Base-by-base conservation (phyloP, 1,284 basidiomycete species). In the Moniliella sp. region DNA sequence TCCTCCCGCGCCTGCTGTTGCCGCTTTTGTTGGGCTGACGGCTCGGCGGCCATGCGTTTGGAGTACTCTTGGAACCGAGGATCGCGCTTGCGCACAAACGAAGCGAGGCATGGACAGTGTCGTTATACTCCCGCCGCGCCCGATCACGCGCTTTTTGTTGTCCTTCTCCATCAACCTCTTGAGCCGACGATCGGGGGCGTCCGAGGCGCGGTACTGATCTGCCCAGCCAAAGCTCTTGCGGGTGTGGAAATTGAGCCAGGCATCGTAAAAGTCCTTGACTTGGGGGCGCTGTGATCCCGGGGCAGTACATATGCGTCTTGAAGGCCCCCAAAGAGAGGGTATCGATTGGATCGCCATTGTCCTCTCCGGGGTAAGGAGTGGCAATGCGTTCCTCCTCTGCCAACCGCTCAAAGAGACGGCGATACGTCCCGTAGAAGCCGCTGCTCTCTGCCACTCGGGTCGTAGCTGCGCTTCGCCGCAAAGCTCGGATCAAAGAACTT, bases 141-240 rank as follows among this genome's bases (percentile, higher is more conserved):
- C 80, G 77, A 25, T 91, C 82, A 10, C 86, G 69, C 5, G 74
- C 72, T 48, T 83, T 62, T 81, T 83, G 62, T 97, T 97, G 48
- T 94, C 91, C 52, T 77, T 80, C 59, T 97, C 91, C 77, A 97
- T 86, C 23, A 83, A 51, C 18, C 80, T 71, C 49, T 84, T 71
- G 27, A 80, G 70, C 27, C 75, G 71, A 14, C 88, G 69, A 61
- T 91, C 84, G 7, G 81, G 80, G 2, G 83, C 86, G 37, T 86
- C 76, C 11, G 71, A 65, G 2, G 74, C 42, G 53, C 84, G 77
- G 73, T 82, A 91, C 47, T 73, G 69, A 41, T 86, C 82, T 34
- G 69, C 69, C 84, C 88, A 94, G 1, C 69, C 67, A 53, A 99
- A 97, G 33, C 78, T 76, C 61, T 97, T 97, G 32, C 71, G 68